A percentile compares a stretch with the other conserved stretches of the same genome.
Evolutionary conservation across 1,284 basidiomycete species (phyloP).

Genomic region (Ceratobasidium sp.): DNA sequence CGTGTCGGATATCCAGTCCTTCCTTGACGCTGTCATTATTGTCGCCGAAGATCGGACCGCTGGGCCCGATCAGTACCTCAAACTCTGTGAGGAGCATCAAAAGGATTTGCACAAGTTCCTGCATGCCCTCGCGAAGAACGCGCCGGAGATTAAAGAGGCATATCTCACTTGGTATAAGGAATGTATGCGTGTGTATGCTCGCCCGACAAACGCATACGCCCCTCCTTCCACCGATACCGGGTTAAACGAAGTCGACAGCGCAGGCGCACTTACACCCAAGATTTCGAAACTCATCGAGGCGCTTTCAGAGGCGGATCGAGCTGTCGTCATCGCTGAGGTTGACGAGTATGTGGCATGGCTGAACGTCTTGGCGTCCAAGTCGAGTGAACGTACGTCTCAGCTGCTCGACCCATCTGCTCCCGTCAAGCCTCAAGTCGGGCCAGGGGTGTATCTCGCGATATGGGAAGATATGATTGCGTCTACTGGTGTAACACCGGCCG

Average conservation of each 20-base stretch:
- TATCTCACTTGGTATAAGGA: constrained; percentile 33
- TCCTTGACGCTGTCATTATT: constrained; percentile 17
- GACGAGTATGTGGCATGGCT: constrained; percentile 21
- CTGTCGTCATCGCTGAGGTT: constrained; percentile 7
- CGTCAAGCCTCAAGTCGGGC: constrained; percentile 5
- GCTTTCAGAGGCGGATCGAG: neutral
- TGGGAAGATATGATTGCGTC: constrained; percentile 39
- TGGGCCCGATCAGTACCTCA: constrained; percentile 16
- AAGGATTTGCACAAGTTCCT: constrained; percentile 37
- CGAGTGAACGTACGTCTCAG: constrained; percentile 4
- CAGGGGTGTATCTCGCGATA: constrained; percentile 23
- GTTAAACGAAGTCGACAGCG: constrained; percentile 20
- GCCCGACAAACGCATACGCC: neutral
- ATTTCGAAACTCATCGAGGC: constrained; percentile 12
- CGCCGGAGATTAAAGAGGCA: constrained; percentile 28
- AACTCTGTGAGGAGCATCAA: constrained; percentile 23
- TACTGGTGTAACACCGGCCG: constrained; percentile 29
- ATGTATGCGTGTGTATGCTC: constrained; percentile 31
- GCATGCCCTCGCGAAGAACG: constrained; percentile 17
- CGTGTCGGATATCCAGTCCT: constrained; percentile 21
- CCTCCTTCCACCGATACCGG: constrained; percentile 1
- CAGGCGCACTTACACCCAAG: constrained; percentile 29
- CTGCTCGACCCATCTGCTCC: neutral
- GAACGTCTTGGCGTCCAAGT: constrained; percentile 1
- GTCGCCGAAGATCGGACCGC: constrained; percentile 20